Evolutionary conservation across 2,329 filamentous ascomycete genomes (phyloP).

Genomic region (Pseudocercospora crystallina): DNA sequence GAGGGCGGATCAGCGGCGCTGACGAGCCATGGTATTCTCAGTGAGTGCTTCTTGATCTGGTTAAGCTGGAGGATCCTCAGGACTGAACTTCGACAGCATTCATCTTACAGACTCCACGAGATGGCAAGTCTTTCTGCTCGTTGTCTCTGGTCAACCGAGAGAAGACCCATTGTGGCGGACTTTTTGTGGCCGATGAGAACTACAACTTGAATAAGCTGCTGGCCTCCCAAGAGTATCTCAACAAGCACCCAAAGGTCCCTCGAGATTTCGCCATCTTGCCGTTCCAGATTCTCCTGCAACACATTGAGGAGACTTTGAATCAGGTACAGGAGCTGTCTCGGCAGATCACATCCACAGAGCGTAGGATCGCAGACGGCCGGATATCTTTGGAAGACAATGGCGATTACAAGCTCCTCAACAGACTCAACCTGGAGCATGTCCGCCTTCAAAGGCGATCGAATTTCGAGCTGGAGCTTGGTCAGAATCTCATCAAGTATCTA

Average conservation of each 20-base stretch:
- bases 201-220: conserved; percentile 32
- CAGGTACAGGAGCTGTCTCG: conserved; percentile 32
- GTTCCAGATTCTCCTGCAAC: conserved; percentile 32
- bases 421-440: conserved; percentile 35
- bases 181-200: conserved; percentile 32
- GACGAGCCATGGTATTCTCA: conserved; percentile 32
- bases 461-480: conserved; percentile 35
- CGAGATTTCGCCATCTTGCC: conserved; percentile 36
- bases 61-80: not conserved
- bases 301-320: conserved; percentile 33
- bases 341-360: conserved; percentile 33
- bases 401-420: conserved; percentile 37
- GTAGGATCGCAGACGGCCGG: conserved; percentile 34
- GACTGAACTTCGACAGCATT: conserved; percentile 23
- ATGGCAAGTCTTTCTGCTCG: conserved; percentile 35
- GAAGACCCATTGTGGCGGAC: conserved; percentile 31
- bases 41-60: conserved; percentile 14
- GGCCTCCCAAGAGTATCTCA: conserved; percentile 30
- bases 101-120: conserved; percentile 36
- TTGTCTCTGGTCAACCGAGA: conserved; percentile 37
- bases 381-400: conserved; percentile 35
- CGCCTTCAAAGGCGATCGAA: conserved; percentile 33
- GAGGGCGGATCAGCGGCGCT: conserved; percentile 34
- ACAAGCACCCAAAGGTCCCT: conserved; percentile 36
- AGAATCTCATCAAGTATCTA: conserved; percentile 34